A percentile compares a stretch with the other conserved stretches of the same genome.
Evolutionary conservation across 106 monocot genomes (phyloP).

Genomic region (Acorus gramineus): DNA sequence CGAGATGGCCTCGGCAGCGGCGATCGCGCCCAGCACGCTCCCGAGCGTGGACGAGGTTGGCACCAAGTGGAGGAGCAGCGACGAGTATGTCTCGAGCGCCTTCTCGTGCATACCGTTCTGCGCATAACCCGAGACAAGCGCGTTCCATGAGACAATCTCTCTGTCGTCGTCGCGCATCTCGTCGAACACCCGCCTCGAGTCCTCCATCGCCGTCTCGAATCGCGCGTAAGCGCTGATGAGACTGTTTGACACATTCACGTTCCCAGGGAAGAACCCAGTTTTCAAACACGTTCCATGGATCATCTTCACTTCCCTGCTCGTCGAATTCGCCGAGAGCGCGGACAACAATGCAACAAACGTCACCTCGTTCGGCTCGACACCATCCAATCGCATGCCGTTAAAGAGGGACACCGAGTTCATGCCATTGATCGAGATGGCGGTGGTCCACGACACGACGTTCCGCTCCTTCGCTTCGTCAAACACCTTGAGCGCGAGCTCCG

Average conservation of each 20-base stretch:
- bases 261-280: conserved; percentile 15
- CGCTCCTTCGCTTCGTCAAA: conserved; percentile 33
- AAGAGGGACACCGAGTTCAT: conserved; percentile 37
- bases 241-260: conserved; percentile 54
- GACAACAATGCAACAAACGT: conserved; percentile 53
- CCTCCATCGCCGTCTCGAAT: conserved; percentile 19
- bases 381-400: conserved; percentile 46
- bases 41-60: conserved; percentile 78
- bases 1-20: conserved; percentile 31
- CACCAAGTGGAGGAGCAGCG: conserved; percentile 15
- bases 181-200: conserved; percentile 53
- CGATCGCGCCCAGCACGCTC: conserved; percentile 63
- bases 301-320: conserved; percentile 27
- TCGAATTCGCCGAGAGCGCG: conserved; percentile 21
- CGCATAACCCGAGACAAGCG: conserved; percentile 61
- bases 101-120: conserved; percentile 50
- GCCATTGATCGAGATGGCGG: conserved; percentile 57
- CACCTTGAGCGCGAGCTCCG: conserved; percentile 18
- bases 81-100: conserved; percentile 49
- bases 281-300: conserved; percentile 54
- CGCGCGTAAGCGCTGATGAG: conserved; percentile 72
- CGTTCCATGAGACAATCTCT: conserved; percentile 63
- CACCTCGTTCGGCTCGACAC: conserved; percentile 60
- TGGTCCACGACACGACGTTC: conserved; percentile 86
- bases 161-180: conserved; percentile 19